phyloP scores from a whole-genome alignment of 441 rosid genomes.

The Aquilaria agallochum region DNA sequence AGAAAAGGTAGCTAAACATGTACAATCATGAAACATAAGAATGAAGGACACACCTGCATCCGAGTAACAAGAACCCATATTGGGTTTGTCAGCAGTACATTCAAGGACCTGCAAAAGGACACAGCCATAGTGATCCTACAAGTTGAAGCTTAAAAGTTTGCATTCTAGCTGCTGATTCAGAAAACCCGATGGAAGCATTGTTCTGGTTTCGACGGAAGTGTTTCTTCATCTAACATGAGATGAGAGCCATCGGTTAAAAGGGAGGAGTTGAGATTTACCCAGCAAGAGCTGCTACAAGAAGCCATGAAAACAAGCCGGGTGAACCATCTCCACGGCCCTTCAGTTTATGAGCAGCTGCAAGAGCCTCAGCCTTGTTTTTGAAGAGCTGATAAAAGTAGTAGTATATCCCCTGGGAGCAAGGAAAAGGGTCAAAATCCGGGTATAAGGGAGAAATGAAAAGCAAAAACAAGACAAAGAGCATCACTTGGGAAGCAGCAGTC shows the following conservation, averaged over 20 bases:
- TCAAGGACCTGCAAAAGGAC: slow-evolving; percentile 48
- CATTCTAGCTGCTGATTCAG: too few species aligned
- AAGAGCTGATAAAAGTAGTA: slow-evolving; percentile 67
- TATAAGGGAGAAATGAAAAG: not conserved
- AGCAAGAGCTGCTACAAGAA: slow-evolving; percentile 62
- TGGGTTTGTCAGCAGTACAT: slow-evolving; percentile 60
- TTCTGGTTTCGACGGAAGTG: too few species aligned
- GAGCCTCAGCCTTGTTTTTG: slow-evolving; percentile 60
- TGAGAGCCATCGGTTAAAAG: not conserved
- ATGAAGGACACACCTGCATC: slow-evolving; percentile 46
- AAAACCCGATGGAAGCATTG: too few species aligned
- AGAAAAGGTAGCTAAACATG: too few species aligned
- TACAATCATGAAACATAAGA: not conserved
- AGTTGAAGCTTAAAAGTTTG: too few species aligned
- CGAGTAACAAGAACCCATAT: slow-evolving; percentile 78
- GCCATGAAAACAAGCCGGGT: slow-evolving; percentile 65
- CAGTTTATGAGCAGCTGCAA: slow-evolving; percentile 39
- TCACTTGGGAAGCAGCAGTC: slow-evolving; percentile 66
- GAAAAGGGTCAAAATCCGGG: slow-evolving; percentile 1
- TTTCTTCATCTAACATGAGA: too few species aligned
- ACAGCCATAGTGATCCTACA: not conserved
- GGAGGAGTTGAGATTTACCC: slow-evolving; percentile 31
- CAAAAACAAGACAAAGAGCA: not conserved
- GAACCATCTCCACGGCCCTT: slow-evolving; percentile 59
- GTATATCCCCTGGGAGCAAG: slow-evolving; percentile 47